Conservation (phyloP, 2,329 filamentous ascomycete genomes). For the Thermoascus crustaceus region DNA sequence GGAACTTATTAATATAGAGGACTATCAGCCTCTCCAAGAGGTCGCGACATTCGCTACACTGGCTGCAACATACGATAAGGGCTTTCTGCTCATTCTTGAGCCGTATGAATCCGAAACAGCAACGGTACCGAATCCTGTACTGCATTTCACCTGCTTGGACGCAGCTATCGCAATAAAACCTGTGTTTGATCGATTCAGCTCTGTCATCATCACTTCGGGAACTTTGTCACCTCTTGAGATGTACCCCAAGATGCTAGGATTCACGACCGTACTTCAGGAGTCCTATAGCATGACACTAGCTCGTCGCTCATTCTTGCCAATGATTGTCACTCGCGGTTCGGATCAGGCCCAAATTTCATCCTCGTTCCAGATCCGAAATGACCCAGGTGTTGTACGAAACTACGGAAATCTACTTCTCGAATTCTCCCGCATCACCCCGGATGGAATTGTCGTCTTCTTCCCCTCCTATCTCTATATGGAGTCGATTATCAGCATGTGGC, state of each 20-base stretch:
- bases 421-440: conserved; percentile 90
- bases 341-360: conserved; percentile 92
- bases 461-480: conserved; percentile 99
- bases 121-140: conserved; percentile 89
- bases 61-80: conserved; percentile 92
- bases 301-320: conserved; percentile 86
- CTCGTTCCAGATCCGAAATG: conserved; percentile 89
- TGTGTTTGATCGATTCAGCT: conserved; percentile 94
- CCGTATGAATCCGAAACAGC: conserved; percentile 93
- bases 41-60: conserved; percentile 96
- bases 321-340: conserved; percentile 92
- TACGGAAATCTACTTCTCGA: conserved; percentile 90
- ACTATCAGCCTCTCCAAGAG: conserved; percentile 93
- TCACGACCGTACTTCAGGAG: conserved; percentile 85
- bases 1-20: conserved; percentile 94
- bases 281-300: conserved; percentile 97
- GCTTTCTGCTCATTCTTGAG: conserved; percentile 92
- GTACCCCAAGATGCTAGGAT: conserved; percentile 98
- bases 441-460: conserved; percentile 98
- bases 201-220: conserved; percentile 95
- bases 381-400: conserved; percentile 92
- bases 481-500: conserved; percentile 98
- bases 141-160: conserved; percentile 94
- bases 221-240: conserved; percentile 96
- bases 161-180: conserved; percentile 97